Percentiles rank a stretch among this genome's conserved stretches.
Evolutionary conservation across 2,329 filamentous ascomycete genomes (phyloP).

Genomic region (Pseudophaeomoniella oleicola): DNA sequence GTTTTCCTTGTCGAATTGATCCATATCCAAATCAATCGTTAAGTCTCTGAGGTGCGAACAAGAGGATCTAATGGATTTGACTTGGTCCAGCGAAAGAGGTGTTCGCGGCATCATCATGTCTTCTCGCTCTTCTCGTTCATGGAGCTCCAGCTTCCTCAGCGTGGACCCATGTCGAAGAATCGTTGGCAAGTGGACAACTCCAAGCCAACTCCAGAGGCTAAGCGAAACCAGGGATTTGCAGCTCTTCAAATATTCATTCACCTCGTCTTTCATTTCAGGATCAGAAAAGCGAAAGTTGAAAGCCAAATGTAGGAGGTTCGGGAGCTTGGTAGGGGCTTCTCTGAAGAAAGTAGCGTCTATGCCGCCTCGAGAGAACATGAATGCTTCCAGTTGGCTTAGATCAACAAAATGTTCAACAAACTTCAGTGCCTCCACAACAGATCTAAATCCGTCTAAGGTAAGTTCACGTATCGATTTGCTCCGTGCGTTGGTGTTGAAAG

Average conservation of each 20-base stretch:
- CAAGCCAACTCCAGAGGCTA: slow-evolving; percentile 11
- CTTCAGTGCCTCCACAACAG: too few species aligned
- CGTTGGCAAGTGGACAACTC: slow-evolving; percentile 4
- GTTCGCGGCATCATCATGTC: background rate
- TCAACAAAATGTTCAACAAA: too few species aligned
- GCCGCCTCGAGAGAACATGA: too few species aligned
- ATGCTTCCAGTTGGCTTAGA: too few species aligned
- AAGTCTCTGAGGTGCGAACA: slow-evolving; percentile 6
- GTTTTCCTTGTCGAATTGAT: background rate
- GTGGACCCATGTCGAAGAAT: slow-evolving; percentile 7
- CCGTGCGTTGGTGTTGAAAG: too few species aligned
- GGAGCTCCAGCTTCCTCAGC: slow-evolving; percentile 7
- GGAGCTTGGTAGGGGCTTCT: slow-evolving; percentile 4
- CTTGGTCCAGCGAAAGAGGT: slow-evolving; percentile 4
- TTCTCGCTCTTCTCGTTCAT: slow-evolving; percentile 8
- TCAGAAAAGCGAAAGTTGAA: slow-evolving; percentile 4
- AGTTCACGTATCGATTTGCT: too few species aligned
- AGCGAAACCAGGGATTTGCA: slow-evolving; percentile 6
- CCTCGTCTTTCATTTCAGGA: too few species aligned
- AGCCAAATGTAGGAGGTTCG: slow-evolving; percentile 7
- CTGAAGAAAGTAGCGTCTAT: too few species aligned
- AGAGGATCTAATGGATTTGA: slow-evolving; percentile 4
- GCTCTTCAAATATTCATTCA: slow-evolving; percentile 6
- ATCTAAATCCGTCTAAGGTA: too few species aligned
- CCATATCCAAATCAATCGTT: slow-evolving; percentile 7